Evolutionary conservation across 371 early-diverging fungal genomes (phyloP).

Genomic region (Mucor sp.): DNA sequence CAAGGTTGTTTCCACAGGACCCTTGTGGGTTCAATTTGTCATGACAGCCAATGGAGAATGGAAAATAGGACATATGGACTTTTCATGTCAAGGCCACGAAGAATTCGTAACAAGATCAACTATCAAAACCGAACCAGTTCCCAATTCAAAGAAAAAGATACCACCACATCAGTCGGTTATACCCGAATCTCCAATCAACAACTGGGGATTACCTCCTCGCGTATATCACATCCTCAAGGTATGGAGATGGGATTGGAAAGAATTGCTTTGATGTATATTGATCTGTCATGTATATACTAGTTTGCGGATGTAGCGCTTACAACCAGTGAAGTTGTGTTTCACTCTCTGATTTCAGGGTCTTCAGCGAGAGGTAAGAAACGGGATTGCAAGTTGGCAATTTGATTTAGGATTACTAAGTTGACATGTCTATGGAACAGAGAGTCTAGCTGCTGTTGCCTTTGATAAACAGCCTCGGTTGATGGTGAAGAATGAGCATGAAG

Average conservation of each 20-base stretch:
- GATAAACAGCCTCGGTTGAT: conserved; percentile 19
- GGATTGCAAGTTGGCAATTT: not conserved
- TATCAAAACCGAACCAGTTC: conserved; percentile 16
- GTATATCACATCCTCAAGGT: conserved; percentile 31
- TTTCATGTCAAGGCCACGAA: conserved; percentile 35
- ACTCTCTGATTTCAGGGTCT: conserved; percentile 22
- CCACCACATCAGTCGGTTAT: conserved; percentile 15
- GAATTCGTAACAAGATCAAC: conserved; percentile 31
- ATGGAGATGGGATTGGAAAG: not conserved
- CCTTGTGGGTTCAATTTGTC: conserved; percentile 31
- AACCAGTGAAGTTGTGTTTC: conserved; percentile 24
- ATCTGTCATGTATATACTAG: not conserved
- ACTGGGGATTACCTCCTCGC: conserved; percentile 43
- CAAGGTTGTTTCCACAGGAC: conserved; percentile 37
- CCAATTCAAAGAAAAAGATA: conserved; percentile 26
- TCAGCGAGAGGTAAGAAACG: conserved; percentile 20
- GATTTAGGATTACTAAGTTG: not conserved
- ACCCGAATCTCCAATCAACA: conserved; percentile 37
- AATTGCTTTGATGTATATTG: not conserved
- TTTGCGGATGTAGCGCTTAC: conserved; percentile 25
- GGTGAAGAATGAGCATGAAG: conserved; percentile 14
- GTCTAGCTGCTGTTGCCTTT: conserved; percentile 28
- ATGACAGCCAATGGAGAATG: conserved; percentile 24
- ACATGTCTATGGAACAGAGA: conserved; percentile 6
- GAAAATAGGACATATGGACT: conserved; percentile 44